phyloP scores from a whole-genome alignment of 2,329 filamentous ascomycete genomes.

The Stagonosporopsis vannaccii region DNA sequence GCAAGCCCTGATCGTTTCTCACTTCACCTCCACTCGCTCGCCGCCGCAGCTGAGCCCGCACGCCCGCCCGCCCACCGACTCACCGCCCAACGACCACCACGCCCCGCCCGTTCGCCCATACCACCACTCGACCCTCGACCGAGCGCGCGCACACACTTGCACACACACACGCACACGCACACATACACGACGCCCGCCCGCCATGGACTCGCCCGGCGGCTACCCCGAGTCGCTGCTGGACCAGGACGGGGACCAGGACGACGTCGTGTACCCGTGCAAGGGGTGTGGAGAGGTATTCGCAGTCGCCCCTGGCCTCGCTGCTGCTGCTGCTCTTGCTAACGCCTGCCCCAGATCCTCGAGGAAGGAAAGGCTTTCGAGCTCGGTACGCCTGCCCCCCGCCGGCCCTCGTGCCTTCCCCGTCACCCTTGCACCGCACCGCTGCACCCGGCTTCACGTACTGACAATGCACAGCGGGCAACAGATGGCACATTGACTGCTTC shows the following conservation, averaged over 20 bases:
- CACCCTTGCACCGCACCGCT: slow-evolving; percentile 3
- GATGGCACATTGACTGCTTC: slow-evolving; percentile 99
- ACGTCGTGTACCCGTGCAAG: slow-evolving; percentile 70
- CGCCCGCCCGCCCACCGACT: neutral
- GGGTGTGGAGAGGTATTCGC: slow-evolving; percentile 58
- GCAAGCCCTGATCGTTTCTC: slow-evolving; percentile 1
- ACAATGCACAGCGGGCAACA: slow-evolving; percentile 75
- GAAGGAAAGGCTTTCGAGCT: slow-evolving; percentile 99
- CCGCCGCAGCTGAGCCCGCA: slow-evolving; percentile 13
- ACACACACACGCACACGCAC: slow-evolving; percentile 9
- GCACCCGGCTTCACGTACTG: slow-evolving; percentile 24
- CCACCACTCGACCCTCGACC: slow-evolving; percentile 6
- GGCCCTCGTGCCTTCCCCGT: slow-evolving; percentile 10
- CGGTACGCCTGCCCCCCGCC: slow-evolving; percentile 64
- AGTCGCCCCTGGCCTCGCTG: neutral
- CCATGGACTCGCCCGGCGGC: slow-evolving; percentile 63
- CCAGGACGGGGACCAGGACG: slow-evolving; percentile 52
- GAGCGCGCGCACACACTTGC: slow-evolving; percentile 9
- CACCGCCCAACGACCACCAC: neutral
- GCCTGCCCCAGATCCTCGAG: slow-evolving; percentile 79
- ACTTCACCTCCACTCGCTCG: slow-evolving; percentile 3
- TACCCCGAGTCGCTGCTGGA: slow-evolving; percentile 60
- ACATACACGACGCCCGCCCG: slow-evolving; percentile 10
- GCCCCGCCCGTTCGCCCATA: slow-evolving; percentile 6
- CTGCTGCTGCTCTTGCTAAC: slow-evolving; percentile 25